Percentiles rank a stretch among this genome's conserved stretches.
phyloP scores from a whole-genome alignment of 345 rosid species.

The Eucalyptus marginata region DNA sequence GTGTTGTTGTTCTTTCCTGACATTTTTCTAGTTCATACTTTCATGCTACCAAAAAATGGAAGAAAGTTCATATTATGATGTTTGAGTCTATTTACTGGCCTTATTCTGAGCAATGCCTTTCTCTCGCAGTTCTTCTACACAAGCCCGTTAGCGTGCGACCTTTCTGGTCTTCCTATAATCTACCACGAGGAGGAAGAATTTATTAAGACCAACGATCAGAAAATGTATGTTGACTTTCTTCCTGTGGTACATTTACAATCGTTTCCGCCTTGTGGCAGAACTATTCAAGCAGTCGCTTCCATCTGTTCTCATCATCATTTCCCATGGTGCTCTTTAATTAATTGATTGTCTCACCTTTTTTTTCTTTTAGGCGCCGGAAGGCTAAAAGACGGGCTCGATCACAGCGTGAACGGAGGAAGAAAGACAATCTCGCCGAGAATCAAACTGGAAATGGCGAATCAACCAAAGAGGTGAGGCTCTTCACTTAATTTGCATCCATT shows the following conservation, averaged over 20 bases:
- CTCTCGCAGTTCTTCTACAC: conserved; percentile 34
- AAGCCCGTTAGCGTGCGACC: conserved; percentile 41
- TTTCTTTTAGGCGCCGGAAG: conserved; percentile 15
- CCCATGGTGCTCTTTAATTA: background rate
- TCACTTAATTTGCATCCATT: background rate
- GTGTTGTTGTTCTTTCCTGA: background rate
- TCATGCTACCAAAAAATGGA: background rate
- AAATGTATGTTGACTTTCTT: conserved; percentile 16
- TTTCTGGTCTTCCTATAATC: conserved; percentile 42
- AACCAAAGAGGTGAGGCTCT: conserved; percentile 15
- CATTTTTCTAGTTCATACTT: background rate
- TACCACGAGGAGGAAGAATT: conserved; percentile 23
- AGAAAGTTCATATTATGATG: background rate
- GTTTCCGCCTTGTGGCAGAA: background rate
- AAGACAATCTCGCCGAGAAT: conserved; percentile 1
- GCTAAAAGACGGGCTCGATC: conserved; percentile 21
- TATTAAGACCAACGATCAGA: conserved; percentile 6
- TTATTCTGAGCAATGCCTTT: background rate
- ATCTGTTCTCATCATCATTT: background rate
- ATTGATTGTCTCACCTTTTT: background rate
- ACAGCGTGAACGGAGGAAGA: conserved; percentile 16
- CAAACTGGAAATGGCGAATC: background rate
- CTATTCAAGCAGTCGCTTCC: background rate
- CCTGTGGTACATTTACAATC: background rate
- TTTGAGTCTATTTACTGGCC: background rate